phyloP scores from a whole-genome alignment of 768 basidiomycete species.

The Phaeotremella fagi region DNA sequence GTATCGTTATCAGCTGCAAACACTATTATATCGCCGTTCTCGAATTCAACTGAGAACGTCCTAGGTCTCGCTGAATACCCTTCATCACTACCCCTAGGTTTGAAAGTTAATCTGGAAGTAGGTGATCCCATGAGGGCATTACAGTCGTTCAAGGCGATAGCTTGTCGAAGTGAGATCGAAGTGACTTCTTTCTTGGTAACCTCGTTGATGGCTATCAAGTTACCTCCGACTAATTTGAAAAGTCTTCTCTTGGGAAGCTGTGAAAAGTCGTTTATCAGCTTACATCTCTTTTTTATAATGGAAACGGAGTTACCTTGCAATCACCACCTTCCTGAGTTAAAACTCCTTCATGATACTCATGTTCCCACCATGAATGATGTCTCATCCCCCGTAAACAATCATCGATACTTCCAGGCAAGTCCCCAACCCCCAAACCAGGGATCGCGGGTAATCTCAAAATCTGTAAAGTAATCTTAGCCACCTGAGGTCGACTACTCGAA shows the following conservation, averaged over 20 bases:
- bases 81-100: slow-evolving; percentile 25
- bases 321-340: slow-evolving; percentile 92
- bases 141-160: slow-evolving; percentile 69
- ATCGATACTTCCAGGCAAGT: slow-evolving; percentile 85
- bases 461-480: slow-evolving; percentile 85
- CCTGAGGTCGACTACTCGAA: slow-evolving; percentile 54
- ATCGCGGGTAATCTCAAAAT: slow-evolving; percentile 84
- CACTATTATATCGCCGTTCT: slow-evolving; percentile 64
- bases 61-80: slow-evolving; percentile 48
- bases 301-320: slow-evolving; percentile 63
- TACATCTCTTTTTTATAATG: background rate
- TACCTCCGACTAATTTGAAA: slow-evolving; percentile 56
- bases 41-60: slow-evolving; percentile 73
- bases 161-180: slow-evolving; percentile 86
- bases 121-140: slow-evolving; percentile 48
- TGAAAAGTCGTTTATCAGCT: slow-evolving; percentile 44
- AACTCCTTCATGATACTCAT: slow-evolving; percentile 86
- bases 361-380: slow-evolving; percentile 87
- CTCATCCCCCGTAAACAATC: slow-evolving; percentile 84
- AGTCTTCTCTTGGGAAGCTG: slow-evolving; percentile 63
- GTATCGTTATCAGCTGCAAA: slow-evolving; percentile 90
- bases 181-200: slow-evolving; percentile 84
- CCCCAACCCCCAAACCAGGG: slow-evolving; percentile 69
- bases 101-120: slow-evolving; percentile 15
- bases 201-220: slow-evolving; percentile 75